Evolutionary conservation across 2,329 filamentous ascomycete genomes (phyloP), one percentile per base, ranked within the genome.

Genomic region (Boeremia exigua): DNA sequence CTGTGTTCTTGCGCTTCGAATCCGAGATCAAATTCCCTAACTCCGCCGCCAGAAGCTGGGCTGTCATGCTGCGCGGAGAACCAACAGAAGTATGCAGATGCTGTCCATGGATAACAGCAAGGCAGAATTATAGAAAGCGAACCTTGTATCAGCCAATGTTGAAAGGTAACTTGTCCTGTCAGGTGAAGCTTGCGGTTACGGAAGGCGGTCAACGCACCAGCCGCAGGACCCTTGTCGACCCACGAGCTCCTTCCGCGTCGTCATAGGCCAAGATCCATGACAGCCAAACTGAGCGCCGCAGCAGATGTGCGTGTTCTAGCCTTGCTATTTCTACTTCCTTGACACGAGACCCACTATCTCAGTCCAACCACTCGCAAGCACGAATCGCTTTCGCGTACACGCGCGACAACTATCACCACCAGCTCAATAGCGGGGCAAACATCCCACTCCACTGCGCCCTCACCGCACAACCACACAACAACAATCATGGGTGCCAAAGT

Each of bases 1-100:
- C 95, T 66, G 89, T 86, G 76, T 97, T 89, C 78, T 96, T 98
- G 70, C 94, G 86, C 79, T 96, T 98, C 74, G 93, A 95, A 81
- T 99, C 95, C 77, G 96, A 91, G 69, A 96, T 89, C 75, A 97
- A 86, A 79, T 91, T 96, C 71, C 89, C 86, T 75, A 97, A 86
- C 84, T 97, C 93, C 55, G 90, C 88, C 72, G 88, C 87, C 70
- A 97, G 84, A 71, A 96, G 88, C 84, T 96, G 91, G 69, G 92
- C 89, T 76, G 92, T 96, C 92, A 96, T 96, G 70, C 80, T 88
- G 60, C 52, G 56, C 56, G 47, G 42, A 48, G 44, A 32, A 43
- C 37, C 45, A 45, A 59, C 61, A 54, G 60, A 51, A 44, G 62
- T 62, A 70, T 71, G 53, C 60, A 57, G 63, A 49, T 60, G 53